Percentiles rank a stretch among this genome's conserved stretches.
Conservation (phyloP, 169 alveolate species). For the Plasmodium gonderi region DNA sequence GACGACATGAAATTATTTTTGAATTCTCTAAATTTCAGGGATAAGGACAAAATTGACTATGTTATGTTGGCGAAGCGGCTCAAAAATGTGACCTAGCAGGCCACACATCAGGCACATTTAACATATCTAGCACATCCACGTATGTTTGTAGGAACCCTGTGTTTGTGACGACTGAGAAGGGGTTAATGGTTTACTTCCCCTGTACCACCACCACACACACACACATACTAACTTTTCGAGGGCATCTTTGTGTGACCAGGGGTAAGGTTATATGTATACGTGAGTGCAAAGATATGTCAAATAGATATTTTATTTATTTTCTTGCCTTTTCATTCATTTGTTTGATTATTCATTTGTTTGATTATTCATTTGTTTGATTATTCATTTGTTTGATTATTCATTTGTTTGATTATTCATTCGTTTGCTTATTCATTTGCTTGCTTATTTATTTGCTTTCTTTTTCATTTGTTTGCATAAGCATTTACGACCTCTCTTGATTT, state of each 20-base stretch:
- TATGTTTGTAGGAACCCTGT: too few relatives aligned
- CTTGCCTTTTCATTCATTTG: not conserved
- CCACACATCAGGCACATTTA: too few relatives aligned
- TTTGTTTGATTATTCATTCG: not conserved
- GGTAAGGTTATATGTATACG: not conserved
- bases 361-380: not conserved
- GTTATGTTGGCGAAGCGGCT: conserved; percentile 39
- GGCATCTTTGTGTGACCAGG: not conserved
- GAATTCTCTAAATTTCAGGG: conserved; percentile 20
- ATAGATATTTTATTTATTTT: not conserved
- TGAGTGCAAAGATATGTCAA: not conserved
- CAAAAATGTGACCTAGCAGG: conserved; percentile 6
- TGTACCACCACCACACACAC: too few relatives aligned
- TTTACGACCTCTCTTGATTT: too few relatives aligned
- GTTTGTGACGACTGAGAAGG: too few relatives aligned
- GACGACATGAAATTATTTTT: conserved; percentile 55
- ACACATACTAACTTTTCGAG: not conserved
- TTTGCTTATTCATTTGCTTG: not conserved
- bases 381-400: not conserved
- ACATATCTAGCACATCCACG: too few relatives aligned
- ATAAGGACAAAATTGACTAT: conserved; percentile 54
- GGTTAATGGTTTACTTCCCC: not conserved
- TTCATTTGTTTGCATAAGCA: too few relatives aligned
- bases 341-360: not conserved
- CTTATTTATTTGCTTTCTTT: not conserved